Conservation (phyloP, 495 filamentous ascomycete species). For the Parachaetomium inaequale region DNA sequence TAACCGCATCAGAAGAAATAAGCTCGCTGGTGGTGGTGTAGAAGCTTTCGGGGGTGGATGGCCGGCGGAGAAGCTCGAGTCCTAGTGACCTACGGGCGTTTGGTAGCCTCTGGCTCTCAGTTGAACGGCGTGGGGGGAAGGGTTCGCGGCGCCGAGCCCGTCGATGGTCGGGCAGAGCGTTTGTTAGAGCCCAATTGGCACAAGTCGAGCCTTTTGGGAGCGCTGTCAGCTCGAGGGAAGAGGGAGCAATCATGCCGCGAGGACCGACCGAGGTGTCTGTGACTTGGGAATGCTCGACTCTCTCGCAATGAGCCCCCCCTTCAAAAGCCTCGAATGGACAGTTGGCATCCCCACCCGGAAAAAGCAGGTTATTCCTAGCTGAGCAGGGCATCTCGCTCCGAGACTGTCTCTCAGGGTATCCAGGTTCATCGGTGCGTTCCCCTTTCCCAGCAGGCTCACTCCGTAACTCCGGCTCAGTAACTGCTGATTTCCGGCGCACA, state of each 20-base stretch:
- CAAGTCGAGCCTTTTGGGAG: constrained; percentile 14
- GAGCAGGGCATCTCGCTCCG: neutral
- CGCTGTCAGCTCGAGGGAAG: constrained; percentile 19
- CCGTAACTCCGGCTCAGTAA: neutral
- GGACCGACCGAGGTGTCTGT: constrained; percentile 18
- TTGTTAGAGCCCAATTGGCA: neutral
- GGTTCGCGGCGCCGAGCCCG: neutral
- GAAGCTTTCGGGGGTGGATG: constrained; percentile 4
- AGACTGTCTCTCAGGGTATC: neutral
- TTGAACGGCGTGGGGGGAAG: neutral
- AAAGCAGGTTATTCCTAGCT: too few species aligned
- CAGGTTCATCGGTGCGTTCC: neutral
- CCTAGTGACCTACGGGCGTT: neutral
- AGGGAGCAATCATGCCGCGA: constrained; percentile 3
- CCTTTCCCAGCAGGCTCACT: neutral
- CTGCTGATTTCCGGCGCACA: neutral
- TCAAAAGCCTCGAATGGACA: too few species aligned
- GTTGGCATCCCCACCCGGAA: neutral
- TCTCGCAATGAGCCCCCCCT: too few species aligned
- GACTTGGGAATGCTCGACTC: too few species aligned
- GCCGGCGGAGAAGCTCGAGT: neutral
- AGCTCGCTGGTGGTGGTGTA: constrained; percentile 8
- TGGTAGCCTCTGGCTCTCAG: neutral
- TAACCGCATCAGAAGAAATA: constrained; percentile 12
- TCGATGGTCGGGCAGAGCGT: neutral